Evolutionary conservation across 2,329 filamentous ascomycete genomes (phyloP).

Genomic region (Metarhizium rileyi): DNA sequence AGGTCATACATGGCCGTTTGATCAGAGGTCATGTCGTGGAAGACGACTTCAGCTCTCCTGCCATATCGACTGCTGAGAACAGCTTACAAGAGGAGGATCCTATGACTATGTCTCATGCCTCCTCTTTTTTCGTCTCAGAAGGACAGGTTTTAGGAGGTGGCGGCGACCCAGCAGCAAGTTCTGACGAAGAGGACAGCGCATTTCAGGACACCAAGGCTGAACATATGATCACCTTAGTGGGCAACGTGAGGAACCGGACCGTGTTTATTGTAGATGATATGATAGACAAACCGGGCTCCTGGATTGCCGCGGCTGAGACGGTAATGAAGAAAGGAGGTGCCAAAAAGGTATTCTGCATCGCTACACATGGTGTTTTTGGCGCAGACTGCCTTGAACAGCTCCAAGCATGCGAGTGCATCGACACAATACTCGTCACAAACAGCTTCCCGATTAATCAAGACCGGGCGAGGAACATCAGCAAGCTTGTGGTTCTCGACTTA

Average conservation of each 20-base stretch:
- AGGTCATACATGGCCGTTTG: conserved; percentile 84
- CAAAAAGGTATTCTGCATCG: conserved; percentile 94
- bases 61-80: conserved; percentile 58
- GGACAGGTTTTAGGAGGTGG: conserved; percentile 68
- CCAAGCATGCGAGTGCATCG: conserved; percentile 86
- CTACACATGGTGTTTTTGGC: conserved; percentile 90
- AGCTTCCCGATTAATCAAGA: conserved; percentile 84
- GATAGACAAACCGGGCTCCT: conserved; percentile 94
- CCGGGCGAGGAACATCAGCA: conserved; percentile 60
- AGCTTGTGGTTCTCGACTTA: conserved; percentile 82
- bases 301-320: conserved; percentile 95
- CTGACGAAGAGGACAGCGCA: conserved; percentile 90
- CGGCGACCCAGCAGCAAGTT: conserved; percentile 70
- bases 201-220: conserved; percentile 72
- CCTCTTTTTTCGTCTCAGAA: conserved; percentile 65
- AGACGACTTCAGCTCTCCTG: conserved; percentile 78
- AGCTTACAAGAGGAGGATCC: conserved; percentile 63
- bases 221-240: conserved; percentile 95
- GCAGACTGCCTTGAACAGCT: conserved; percentile 83
- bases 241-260: conserved; percentile 77
- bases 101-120: conserved; percentile 72
- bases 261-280: conserved; percentile 98
- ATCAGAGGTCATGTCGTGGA: conserved; percentile 93
- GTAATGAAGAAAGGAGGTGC: conserved; percentile 88
- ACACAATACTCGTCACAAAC: conserved; percentile 91